Evolutionary conservation across 345 rosid species (phyloP), one percentile per base, ranked within the genome.

Genomic region (Sonneratia caseolaris): DNA sequence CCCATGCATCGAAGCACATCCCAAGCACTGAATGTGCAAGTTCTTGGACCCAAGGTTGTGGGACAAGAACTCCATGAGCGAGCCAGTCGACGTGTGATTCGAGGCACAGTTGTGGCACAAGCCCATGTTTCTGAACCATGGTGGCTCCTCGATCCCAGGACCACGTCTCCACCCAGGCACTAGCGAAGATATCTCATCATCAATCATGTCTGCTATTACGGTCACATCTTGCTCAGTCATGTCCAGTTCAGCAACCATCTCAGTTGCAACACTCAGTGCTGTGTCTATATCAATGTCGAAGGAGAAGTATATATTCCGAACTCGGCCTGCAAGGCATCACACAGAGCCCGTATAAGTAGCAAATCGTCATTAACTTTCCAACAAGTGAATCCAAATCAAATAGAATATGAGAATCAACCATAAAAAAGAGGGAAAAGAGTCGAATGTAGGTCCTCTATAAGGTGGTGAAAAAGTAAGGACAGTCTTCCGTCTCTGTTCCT

Each of bases 231-330:
- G 90, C 74, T 86, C 91, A 4, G 83, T 88, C 65, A 95, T 86
- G 78, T 95, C 99, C 70, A 95, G 83, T 69, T 95, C 99, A 2
- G 90, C 88, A 38, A 92, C 92, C 99, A 95, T 95, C 81, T 95
- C 99, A n/a, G 86, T 84, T 36, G 99, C 96, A 48, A 95, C 99
- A 42, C 90, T 90, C 42, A 88, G 76, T 22, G 99, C 98, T 42
- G 96, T 89, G 70, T 95, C 98, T 0, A 65, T 86, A 65, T 87
- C 90, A 48, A 84, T 67, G 62, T 89, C 96, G 14, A 95, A 95
- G 0, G 90, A 96, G 81, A 95, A 95, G 80, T 95, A 84, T 74
- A 95, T 95, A 78, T 92, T 92, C 43, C 98, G 81, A 48, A 89
- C 82, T 47, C 74, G 85, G 69, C 94, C 99, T 92, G 84, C 77